phyloP scores from a whole-genome alignment of 805 yeast species.

The Starmerella floris region DNA sequence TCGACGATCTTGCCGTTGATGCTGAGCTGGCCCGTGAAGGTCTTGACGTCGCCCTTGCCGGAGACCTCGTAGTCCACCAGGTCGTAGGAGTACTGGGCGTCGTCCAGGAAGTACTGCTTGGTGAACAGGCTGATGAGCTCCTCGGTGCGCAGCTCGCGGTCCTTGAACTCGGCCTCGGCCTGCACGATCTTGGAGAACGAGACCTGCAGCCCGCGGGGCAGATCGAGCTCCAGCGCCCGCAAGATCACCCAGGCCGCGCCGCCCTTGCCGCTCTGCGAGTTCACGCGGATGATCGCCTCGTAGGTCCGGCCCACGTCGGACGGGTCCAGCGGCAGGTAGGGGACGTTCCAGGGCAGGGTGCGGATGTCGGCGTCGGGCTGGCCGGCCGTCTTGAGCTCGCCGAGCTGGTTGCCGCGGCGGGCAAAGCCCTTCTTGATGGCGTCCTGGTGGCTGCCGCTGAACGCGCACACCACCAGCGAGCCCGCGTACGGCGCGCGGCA shows the following conservation, averaged over 20 bases:
- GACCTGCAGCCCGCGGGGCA: constrained; percentile 70
- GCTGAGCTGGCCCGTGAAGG: constrained; percentile 18
- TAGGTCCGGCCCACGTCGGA: constrained; percentile 76
- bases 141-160: constrained; percentile 51
- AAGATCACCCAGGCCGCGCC: constrained; percentile 82
- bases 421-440: constrained; percentile 75
- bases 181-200: constrained; percentile 64
- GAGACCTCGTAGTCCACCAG: constrained; percentile 38
- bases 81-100: constrained; percentile 30
- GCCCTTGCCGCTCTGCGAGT: constrained; percentile 80
- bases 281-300: constrained; percentile 82
- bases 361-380: constrained; percentile 25
- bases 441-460: constrained; percentile 78
- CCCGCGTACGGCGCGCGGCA: constrained; percentile 78
- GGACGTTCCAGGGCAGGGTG: constrained; percentile 48
- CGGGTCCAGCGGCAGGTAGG: constrained; percentile 76
- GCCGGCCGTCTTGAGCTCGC: neutral
- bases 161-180: constrained; percentile 50
- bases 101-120: constrained; percentile 38
- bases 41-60: constrained; percentile 30
- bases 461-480: constrained; percentile 68
- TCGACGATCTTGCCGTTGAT: constrained; percentile 32
- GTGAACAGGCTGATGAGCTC: constrained; percentile 59
- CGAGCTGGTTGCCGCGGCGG: constrained; percentile 31
- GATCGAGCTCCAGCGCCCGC: constrained; percentile 59